Conservation (phyloP, 1,284 basidiomycete genomes). For the Ceratobasidium sp. region DNA sequence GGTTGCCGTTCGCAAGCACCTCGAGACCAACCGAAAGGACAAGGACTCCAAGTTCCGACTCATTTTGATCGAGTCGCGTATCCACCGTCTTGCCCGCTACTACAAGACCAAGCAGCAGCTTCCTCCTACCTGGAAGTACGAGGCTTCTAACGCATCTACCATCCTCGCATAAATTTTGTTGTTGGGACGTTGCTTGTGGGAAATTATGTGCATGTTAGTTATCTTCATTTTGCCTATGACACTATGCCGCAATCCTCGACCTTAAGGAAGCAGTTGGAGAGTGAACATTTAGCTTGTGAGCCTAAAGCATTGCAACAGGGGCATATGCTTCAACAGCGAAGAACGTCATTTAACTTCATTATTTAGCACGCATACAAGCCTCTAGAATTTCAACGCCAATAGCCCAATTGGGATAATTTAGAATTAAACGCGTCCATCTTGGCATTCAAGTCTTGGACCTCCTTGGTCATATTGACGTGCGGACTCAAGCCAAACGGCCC, state of each 20-base stretch:
- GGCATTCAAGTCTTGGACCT: neutral
- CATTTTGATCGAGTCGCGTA: constrained; percentile 98
- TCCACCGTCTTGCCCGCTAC: constrained; percentile 92
- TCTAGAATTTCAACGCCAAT: neutral
- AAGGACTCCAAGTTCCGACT: constrained; percentile 98
- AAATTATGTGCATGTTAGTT: constrained; percentile 37
- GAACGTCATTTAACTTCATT: too few relatives aligned
- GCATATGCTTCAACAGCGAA: too few relatives aligned
- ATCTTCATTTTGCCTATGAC: constrained; percentile 30
- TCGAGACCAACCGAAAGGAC: constrained; percentile 98
- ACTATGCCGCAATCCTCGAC: constrained; percentile 3
- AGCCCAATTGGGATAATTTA: neutral
- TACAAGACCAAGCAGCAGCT: constrained; percentile 95
- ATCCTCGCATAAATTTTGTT: constrained; percentile 71
- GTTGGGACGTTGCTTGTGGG: neutral
- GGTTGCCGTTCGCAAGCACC: constrained; percentile 98
- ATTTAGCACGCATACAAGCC: neutral
- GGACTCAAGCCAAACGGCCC: constrained; percentile 13
- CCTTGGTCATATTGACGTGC: constrained; percentile 3
- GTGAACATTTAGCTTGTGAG: neutral
- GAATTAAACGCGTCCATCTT: constrained; percentile 15
- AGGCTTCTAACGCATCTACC: constrained; percentile 91
- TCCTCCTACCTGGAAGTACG: constrained; percentile 98
- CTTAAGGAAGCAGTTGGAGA: neutral
- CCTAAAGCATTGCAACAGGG: too few relatives aligned